Evolutionary conservation across 495 filamentous ascomycete species (phyloP).

Genomic region (Penicillium arizonense): DNA sequence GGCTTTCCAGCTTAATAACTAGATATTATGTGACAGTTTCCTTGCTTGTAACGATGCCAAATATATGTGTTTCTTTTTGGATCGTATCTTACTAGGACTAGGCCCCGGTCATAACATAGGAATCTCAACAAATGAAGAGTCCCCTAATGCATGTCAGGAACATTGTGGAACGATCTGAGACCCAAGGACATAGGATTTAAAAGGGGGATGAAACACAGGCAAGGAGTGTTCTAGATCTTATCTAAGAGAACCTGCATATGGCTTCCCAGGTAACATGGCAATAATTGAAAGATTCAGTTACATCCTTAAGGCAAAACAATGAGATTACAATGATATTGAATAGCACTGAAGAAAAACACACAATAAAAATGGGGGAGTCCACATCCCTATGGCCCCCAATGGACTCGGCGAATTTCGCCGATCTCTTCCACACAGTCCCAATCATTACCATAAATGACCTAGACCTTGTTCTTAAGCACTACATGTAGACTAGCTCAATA

Average conservation of each 20-base stretch:
- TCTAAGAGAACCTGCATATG: background rate
- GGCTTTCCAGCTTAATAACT: too few relatives aligned
- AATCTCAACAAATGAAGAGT: background rate
- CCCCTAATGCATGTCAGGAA: background rate
- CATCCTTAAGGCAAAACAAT: too few relatives aligned
- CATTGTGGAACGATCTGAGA: constrained; percentile 1
- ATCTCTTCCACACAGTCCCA: background rate
- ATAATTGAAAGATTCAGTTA: too few relatives aligned
- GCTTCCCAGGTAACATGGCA: background rate
- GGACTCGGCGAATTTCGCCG: background rate
- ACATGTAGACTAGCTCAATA: background rate
- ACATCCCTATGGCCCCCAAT: too few relatives aligned
- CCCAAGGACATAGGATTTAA: background rate
- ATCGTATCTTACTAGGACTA: background rate
- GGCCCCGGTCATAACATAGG: too few relatives aligned
- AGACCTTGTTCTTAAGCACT: background rate
- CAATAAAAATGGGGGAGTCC: too few relatives aligned
- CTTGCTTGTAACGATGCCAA: too few relatives aligned
- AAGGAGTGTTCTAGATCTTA: background rate
- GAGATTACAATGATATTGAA: background rate
- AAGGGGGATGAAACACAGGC: background rate
- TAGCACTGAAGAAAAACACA: background rate
- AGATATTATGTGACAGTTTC: too few relatives aligned
- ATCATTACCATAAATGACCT: too few relatives aligned
- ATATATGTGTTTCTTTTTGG: background rate